Percentiles rank a stretch among this genome's conserved stretches.
Evolutionary conservation across 2,329 filamentous ascomycete species (phyloP).

Genomic region (Talaromyces sp.): DNA sequence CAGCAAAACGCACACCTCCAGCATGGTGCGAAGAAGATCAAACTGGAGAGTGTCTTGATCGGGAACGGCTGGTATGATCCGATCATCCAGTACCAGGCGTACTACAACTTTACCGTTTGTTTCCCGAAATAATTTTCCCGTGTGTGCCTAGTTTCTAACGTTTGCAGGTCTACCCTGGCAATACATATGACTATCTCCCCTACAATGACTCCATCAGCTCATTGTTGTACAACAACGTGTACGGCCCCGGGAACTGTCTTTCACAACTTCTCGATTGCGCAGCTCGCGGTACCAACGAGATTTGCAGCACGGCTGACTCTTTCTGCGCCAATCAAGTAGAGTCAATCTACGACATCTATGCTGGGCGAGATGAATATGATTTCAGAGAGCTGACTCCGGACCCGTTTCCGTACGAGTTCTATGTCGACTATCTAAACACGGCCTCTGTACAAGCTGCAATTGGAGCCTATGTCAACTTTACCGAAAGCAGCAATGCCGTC

Average conservation of each 20-base stretch:
- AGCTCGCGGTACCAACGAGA: conserved; percentile 44
- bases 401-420: conserved; percentile 51
- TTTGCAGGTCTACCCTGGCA: conserved; percentile 26
- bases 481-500: conserved; percentile 42
- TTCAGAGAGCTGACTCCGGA: conserved; percentile 49
- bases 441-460: conserved; percentile 54
- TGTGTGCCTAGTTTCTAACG: not conserved
- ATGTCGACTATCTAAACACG: conserved; percentile 54
- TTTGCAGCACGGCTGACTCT: conserved; percentile 52
- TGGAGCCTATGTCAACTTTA: conserved; percentile 59
- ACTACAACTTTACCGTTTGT: conserved; percentile 32
- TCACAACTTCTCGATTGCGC: conserved; percentile 56
- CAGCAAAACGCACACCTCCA: conserved; percentile 39
- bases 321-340: conserved; percentile 48
- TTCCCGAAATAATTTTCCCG: not conserved
- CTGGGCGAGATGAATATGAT: conserved; percentile 53
- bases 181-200: conserved; percentile 29
- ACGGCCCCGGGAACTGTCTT: conserved; percentile 57
- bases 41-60: conserved; percentile 29
- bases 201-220: conserved; percentile 44
- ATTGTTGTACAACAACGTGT: conserved; percentile 56
- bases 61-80: conserved; percentile 39
- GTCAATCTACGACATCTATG: conserved; percentile 46
- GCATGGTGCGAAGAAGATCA: conserved; percentile 21
- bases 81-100: conserved; percentile 34